A percentile compares a stretch with the other conserved stretches of the same genome.
phyloP scores from a whole-genome alignment of 305 asterid genomes.

The Solanum chacoense region DNA sequence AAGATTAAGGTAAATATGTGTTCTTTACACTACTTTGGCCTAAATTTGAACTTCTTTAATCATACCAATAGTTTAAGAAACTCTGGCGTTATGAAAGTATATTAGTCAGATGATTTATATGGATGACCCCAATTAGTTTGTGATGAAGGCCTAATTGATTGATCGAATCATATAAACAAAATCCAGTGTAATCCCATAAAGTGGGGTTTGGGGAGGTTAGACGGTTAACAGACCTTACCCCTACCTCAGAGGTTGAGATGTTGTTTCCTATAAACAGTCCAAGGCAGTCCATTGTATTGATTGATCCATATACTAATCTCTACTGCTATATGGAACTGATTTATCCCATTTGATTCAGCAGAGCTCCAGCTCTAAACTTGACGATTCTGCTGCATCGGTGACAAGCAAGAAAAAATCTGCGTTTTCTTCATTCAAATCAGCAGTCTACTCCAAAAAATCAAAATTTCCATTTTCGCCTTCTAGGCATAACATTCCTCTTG shows the following conservation, averaged over 20 bases:
- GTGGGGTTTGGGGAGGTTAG: neutral
- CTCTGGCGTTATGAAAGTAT: neutral
- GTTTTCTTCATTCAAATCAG: conserved; percentile 24
- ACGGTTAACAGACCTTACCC: neutral
- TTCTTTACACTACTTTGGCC: neutral
- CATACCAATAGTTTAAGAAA: neutral
- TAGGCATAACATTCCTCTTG: conserved; percentile 31
- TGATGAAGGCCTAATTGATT: neutral
- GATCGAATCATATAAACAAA: neutral
- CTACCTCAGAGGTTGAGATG: neutral
- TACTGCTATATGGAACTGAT: neutral
- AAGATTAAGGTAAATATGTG: conserved; percentile 19
- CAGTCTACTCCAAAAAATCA: conserved; percentile 29
- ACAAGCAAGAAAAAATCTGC: conserved; percentile 30
- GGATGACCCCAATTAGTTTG: neutral
- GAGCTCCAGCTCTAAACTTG: conserved; percentile 5
- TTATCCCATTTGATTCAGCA: conserved; percentile 15
- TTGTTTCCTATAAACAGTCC: neutral
- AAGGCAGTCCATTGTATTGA: neutral
- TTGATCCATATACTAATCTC: neutral
- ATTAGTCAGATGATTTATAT: neutral
- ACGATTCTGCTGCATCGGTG: conserved; percentile 11
- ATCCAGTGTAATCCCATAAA: neutral
- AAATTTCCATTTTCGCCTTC: conserved; percentile 37
- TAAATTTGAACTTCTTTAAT: neutral